Base-by-base conservation (phyloP, 2,329 filamentous ascomycete genomes). In the Nemania abortiva region DNA sequence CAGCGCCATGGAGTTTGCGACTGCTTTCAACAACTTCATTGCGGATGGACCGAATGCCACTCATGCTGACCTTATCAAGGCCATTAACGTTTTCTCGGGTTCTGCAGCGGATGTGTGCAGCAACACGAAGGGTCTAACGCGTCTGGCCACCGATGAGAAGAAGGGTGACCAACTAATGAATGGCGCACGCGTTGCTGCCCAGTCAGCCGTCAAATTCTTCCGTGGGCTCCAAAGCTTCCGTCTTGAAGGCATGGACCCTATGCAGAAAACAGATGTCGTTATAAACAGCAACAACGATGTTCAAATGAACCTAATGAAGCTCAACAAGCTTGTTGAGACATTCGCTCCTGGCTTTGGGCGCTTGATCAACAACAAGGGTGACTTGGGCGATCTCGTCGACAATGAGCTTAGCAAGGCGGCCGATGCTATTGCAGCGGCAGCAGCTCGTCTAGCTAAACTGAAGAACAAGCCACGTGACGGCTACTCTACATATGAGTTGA, bases 201-300 rank as follows among this genome's bases (percentile, higher is more conserved):
- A 91, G 73, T 91, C 94, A 0, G 95, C 95, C 0, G 93, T 98
- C 72, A 93, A 93, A 77, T 98, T 98, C 86, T 97, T 99, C 90
- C 92, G 95, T 57, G 91, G 92, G 64, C 88, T 99, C 24, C 93
- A 97, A 82, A 98, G 95, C 73, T 98, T 97, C 86, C 90, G 96
- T 11, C 86, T 99, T 15, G 95, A 97, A 77, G 94, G 93, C 65
- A 89, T 98, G 80, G 95, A 97, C 73, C 89, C 93, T 15, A 86
- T 97, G 72, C 93, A 97, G 80, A 97, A 97, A 89, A 97, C 94
- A 2, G 95, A 98, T 71, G 94, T 98, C 39, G 95, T 99, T 64
- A 97, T 99, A 83, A 97, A 96, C 83, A 95, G 92, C 85, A 98
- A 97, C 82, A 93, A 97, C 72, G 96, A 99, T 73, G 95, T 98